phyloP scores from a whole-genome alignment of 495 filamentous ascomycete genomes.

The Cenococcum geophilum region DNA sequence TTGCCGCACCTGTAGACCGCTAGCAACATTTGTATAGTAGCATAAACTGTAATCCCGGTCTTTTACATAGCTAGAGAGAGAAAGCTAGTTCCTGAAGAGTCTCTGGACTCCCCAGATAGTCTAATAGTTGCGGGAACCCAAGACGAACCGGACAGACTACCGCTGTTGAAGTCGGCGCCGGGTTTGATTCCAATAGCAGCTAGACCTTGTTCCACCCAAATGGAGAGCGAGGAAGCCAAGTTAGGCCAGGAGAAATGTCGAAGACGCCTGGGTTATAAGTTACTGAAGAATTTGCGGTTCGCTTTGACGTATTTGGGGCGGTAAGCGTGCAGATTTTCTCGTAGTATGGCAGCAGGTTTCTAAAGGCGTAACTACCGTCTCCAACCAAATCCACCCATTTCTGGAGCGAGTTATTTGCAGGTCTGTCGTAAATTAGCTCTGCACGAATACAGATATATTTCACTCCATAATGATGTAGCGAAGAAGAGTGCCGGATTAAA shows the following conservation, averaged over 20 bases:
- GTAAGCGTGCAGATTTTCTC: conserved; percentile 50
- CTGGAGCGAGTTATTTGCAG: too few relatives aligned
- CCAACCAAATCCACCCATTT: conserved; percentile 53
- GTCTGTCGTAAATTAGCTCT: too few relatives aligned
- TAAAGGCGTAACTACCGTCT: conserved; percentile 50
- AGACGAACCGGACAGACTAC: conserved; percentile 35
- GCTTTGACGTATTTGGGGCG: conserved; percentile 39
- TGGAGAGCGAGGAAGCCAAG: conserved; percentile 7
- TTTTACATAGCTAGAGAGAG: conserved; percentile 13
- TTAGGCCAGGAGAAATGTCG: conserved; percentile 14
- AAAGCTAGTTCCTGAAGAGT: conserved; percentile 25
- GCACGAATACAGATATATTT: too few relatives aligned
- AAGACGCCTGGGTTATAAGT: conserved; percentile 37
- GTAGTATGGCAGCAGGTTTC: conserved; percentile 50
- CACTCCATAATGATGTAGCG: too few relatives aligned
- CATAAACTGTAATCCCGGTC: too few relatives aligned
- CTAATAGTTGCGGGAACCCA: conserved; percentile 33
- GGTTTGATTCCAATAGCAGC: conserved; percentile 34
- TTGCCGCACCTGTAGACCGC: too few relatives aligned
- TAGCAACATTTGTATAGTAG: conserved; percentile 36
- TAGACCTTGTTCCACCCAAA: conserved; percentile 19
- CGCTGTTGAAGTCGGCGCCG: conserved; percentile 37
- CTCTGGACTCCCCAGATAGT: conserved; percentile 22
- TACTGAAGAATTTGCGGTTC: conserved; percentile 43
- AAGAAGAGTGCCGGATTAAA: conserved; percentile 4